Base-by-base conservation (phyloP, 306 rosid species). In the Macrotyloma uniflorum region DNA sequence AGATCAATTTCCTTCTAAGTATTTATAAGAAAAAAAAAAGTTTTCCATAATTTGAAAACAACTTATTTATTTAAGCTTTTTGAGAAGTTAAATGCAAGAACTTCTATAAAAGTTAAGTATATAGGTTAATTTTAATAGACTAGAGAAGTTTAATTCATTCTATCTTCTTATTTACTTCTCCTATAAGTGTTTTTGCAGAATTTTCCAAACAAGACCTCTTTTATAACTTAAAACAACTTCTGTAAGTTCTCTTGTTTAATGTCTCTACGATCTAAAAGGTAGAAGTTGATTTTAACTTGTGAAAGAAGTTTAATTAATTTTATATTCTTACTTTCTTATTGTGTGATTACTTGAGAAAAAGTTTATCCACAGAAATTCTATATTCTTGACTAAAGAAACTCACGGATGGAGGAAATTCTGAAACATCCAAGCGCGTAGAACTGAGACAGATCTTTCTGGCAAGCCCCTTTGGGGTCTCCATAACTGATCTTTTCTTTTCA, bases 401-500 rank as follows among this genome's bases (percentile, higher is more conserved):
- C 76, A 95, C 98, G 99, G 99, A 85, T 92, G 98, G 76, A 95
- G 98, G 80, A 95, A 95, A 83, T 95, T 95, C 71, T 91, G 97
- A 88, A 92, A 95, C 98, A 95, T 92, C 99, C 98, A 95, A 8
- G 90, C 89, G 3, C 98, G 81, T 26, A 94, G 82, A 74, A 92
- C 98, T 0, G 98, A 92, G 65, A 94, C 97, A 11, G 98, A 94
- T 87, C 89, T 89, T 75, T 94, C 98, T 0, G 98, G 98, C 89
- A 94, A 89, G 67, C 98, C 98, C 81, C 98, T 89, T 77, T 94
- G 98, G 4, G 98, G 98, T 62, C 97, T 89, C 98, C 98, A 95
- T 68, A 93, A 61, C 14, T 89, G 99, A 69, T 93, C 96, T 76
- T 95, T 95, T 78, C 82, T 91, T 77, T 91, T 89, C 35, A 89